Percentiles rank a stretch among this genome's conserved stretches.
Conservation (phyloP, 768 basidiomycete genomes). For the Chalciporus sphaerocephalus region DNA sequence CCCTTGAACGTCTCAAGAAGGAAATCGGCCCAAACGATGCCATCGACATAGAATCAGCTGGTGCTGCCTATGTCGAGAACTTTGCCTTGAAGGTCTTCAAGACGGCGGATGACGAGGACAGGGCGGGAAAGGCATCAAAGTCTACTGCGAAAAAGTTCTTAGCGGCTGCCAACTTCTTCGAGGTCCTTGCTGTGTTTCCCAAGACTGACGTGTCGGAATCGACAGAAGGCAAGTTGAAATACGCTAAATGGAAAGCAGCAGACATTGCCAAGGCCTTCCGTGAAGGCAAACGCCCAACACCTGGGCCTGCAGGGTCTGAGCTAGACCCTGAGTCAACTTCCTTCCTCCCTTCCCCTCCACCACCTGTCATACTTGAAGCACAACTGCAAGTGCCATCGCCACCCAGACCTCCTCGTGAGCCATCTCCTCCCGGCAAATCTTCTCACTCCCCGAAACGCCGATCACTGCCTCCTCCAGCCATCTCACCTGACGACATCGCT, state of each 20-base stretch:
- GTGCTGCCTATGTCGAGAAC: slow-evolving; percentile 89
- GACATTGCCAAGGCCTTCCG: slow-evolving; percentile 92
- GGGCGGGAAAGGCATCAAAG: slow-evolving; percentile 73
- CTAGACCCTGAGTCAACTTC: slow-evolving; percentile 20
- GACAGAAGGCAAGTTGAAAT: slow-evolving; percentile 83
- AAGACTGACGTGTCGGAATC: slow-evolving; percentile 53
- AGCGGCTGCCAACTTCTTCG: slow-evolving; percentile 91
- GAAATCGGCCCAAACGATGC: slow-evolving; percentile 74
- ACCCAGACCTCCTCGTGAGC: slow-evolving; percentile 25
- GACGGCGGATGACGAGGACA: slow-evolving; percentile 87
- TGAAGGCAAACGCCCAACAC: slow-evolving; percentile 80
- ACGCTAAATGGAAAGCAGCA: slow-evolving; percentile 96
- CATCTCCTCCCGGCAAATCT: slow-evolving; percentile 20
- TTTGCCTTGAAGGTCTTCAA: slow-evolving; percentile 90
- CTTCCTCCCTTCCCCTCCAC: slow-evolving; percentile 3
- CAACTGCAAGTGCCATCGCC: slow-evolving; percentile 16
- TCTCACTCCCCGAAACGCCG: slow-evolving; percentile 30
- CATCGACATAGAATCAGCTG: slow-evolving; percentile 75
- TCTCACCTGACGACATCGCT: slow-evolving; percentile 27
- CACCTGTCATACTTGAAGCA: slow-evolving; percentile 12
- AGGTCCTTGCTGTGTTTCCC: slow-evolving; percentile 77
- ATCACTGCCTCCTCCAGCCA: slow-evolving; percentile 30
- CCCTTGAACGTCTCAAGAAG: slow-evolving; percentile 77
- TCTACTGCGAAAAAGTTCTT: slow-evolving; percentile 92
- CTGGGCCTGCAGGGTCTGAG: slow-evolving; percentile 65